A percentile compares a stretch with the other conserved stretches of the same genome.
Conservation (phyloP, 768 basidiomycete species). For the Multifurca ochricompacta region DNA sequence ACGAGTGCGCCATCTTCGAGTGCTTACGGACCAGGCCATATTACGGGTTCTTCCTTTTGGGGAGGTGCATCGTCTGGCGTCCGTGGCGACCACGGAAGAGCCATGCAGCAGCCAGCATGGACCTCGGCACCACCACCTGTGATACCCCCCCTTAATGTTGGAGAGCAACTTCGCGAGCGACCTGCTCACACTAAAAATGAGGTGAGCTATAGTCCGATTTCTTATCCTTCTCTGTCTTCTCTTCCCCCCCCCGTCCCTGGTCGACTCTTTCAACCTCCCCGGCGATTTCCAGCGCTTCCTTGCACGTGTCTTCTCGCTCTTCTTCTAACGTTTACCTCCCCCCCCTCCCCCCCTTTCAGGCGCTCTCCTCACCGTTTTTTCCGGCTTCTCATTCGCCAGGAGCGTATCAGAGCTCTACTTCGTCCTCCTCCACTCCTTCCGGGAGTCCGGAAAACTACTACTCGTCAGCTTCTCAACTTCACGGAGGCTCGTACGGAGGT, state of each 20-base stretch:
- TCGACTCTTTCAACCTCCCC: constrained; percentile 15
- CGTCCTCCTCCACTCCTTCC: constrained; percentile 14
- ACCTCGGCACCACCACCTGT: constrained; percentile 2
- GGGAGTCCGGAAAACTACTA: constrained; percentile 19
- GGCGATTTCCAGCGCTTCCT: constrained; percentile 12
- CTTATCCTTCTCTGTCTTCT: constrained; percentile 14
- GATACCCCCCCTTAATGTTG: constrained; percentile 12
- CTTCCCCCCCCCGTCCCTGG: constrained; percentile 18
- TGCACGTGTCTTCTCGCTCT: constrained; percentile 9
- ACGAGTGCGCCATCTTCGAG: constrained; percentile 2
- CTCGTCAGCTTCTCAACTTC: constrained; percentile 12
- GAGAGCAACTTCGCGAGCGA: constrained; percentile 15
- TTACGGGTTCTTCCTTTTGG: constrained; percentile 4
- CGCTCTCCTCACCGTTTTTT: constrained; percentile 20
- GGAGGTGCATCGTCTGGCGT: constrained; percentile 3
- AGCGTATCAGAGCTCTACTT: constrained; percentile 13
- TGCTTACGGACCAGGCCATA: constrained; percentile 6
- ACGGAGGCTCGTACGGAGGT: constrained; percentile 10
- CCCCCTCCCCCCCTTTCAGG: too few relatives aligned
- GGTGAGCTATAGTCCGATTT: constrained; percentile 18
- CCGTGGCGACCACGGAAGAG: constrained; percentile 10
- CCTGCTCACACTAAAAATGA: constrained; percentile 10
- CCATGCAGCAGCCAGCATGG: constrained; percentile 9
- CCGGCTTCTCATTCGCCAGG: constrained; percentile 18
- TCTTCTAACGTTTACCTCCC: constrained; percentile 14